Conservation (phyloP, 108 stramenopile species). For the Cylindrotheca closterium region DNA sequence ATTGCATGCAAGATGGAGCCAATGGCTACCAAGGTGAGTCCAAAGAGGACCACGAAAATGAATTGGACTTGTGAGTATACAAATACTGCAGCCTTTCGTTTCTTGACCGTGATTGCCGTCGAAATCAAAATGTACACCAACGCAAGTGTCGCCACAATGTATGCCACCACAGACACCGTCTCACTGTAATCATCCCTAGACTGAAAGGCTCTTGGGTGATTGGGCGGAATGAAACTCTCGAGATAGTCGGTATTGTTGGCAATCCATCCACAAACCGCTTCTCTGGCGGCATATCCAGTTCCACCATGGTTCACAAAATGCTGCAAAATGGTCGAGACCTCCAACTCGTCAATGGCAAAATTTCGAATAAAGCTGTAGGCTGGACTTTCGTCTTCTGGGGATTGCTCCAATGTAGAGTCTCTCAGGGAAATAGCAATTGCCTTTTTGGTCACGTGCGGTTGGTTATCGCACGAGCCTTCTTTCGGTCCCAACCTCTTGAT, state of each 20-base stretch:
- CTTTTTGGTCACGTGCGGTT: slow-evolving; percentile 12
- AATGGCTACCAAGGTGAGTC: slow-evolving; percentile 22
- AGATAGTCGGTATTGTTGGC: slow-evolving; percentile 28
- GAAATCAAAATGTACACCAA: not conserved
- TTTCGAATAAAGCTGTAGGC: slow-evolving; percentile 10
- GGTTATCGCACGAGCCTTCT: slow-evolving; percentile 30
- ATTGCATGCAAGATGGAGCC: slow-evolving; percentile 18
- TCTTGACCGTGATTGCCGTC: not conserved
- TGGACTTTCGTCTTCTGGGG: slow-evolving; percentile 1
- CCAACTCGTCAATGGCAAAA: slow-evolving; percentile 3
- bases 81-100: not conserved
- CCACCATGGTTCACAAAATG: not conserved
- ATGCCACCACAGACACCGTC: not conserved
- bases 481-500: slow-evolving; percentile 9
- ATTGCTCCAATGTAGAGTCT: not conserved
- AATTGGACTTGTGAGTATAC: slow-evolving; percentile 26
- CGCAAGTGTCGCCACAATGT: slow-evolving; percentile 5
- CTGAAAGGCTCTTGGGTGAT: slow-evolving; percentile 15
- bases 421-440: not conserved
- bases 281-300: slow-evolving; percentile 9
- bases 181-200: not conserved
- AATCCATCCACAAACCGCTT: slow-evolving; percentile 37
- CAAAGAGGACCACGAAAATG: slow-evolving; percentile 20
- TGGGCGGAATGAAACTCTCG: slow-evolving; percentile 12
- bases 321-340: slow-evolving; percentile 6